Base-by-base conservation (phyloP, 176 grass and related monocot species). In the Tillandsia fasciculata region DNA sequence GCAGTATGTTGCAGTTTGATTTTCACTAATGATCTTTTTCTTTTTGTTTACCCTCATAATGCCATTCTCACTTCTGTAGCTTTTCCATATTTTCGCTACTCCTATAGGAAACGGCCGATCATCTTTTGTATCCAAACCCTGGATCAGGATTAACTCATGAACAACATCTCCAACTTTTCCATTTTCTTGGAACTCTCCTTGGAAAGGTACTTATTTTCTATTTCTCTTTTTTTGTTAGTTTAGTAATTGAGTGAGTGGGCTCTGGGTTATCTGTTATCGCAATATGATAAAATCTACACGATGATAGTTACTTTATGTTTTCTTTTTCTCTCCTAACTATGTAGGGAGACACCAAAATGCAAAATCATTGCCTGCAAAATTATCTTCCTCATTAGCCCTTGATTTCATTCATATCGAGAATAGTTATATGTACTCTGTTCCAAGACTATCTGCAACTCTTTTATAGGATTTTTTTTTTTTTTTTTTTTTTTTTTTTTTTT, bases 101-200 rank as follows among this genome's bases (percentile, higher is more conserved):
- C 74, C 65, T 73, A 17, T 79, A 99, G 94, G 94, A 93, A 90
- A 99, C 94, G 0, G 51, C 80, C 10, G 84, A 90, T 82, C 94
- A 99, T 83, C 87, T 90, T 87, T 69, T 99, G 51, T 99, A 90
- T 71, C 94, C 94, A 59, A 99, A 99, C 67, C 94, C 94, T 65
- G 94, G 89, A 86, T 99, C 94, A 12, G 89, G 86, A 74, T 82
- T 99, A 70, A 81, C 90, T 83, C 89, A 99, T 75, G 94, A 99
- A 64, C 87, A 86, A 11, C 94, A 99, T 70, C 79, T 99, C 8
- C 82, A 99, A 64, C 93, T 90, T 90, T 99, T 90, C 68, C 71
- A 82, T 80, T 99, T 93, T 82, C 94, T 99, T 86, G 94, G 94
- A 69, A 79, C 77, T 79, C 94, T 99, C 70, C 86, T 99, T 6